Base-by-base conservation (phyloP, 176 grass and related monocot genomes). In the Alloteropsis semialata region DNA sequence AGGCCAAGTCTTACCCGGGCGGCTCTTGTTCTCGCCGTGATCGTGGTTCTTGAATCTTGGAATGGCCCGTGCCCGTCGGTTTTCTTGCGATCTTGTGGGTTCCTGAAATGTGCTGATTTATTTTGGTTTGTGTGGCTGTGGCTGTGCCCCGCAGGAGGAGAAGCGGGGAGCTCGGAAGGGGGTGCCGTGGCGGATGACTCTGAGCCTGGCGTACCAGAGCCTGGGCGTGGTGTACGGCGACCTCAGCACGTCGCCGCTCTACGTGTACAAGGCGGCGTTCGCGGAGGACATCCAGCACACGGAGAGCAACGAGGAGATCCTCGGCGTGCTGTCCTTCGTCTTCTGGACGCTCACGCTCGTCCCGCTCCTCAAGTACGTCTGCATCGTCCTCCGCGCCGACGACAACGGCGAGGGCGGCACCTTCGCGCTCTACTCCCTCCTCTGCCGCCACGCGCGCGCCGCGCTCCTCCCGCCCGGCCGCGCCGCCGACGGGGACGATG, bases 261-360 rank as follows among this genome's bases (percentile, higher is more conserved):
- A 99, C 56, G 96, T 99, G 48, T 96, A 93, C 93, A 99, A 99
- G 84, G 92, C 88, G 72, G 90, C 96, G 45, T 99, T 99, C 80
- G 96, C 93, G 1, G 96, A 96, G 84, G 96, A 99, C 89, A 99
- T 99, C 78, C 89, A 99, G 69, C 96, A 99, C 93, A 87, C 96
- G 81, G 91, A 99, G 74, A 90, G 88, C 44, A 99, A 99, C 75
- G 96, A 96, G 71, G 96, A 99, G 90, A 99, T 99, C 86, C 92
- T 93, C 6, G 96, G 96, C 60, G 96, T 96, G 38, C 87, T 99
- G 60, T 99, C 93, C 82, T 96, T 99, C 85, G 91, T 99, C 72
- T 99, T 99, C 91, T 99, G 96, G 96, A 99, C 96, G 42, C 89
- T 99, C 80, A 99, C 96, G 18, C 89, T 99, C 65, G 84, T 99